Conservation (phyloP, 148 eudicot genomes). For the Cornus suecica region DNA sequence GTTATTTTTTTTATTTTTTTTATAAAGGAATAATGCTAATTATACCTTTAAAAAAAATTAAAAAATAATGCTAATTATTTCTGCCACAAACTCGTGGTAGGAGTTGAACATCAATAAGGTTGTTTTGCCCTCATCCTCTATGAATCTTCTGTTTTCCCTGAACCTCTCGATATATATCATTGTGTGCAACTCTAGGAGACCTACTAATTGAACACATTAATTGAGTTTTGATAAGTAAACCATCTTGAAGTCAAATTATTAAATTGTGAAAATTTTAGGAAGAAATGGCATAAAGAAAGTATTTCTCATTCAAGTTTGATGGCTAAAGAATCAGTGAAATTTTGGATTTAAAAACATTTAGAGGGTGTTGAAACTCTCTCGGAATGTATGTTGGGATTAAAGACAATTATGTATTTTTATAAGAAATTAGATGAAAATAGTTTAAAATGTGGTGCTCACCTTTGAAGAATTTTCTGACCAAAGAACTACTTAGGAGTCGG, state of each 20-base stretch:
- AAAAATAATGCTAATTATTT: no score
- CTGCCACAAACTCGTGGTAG: background rate
- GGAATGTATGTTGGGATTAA: background rate
- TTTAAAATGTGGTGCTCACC: no score
- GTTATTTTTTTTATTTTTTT: no score
- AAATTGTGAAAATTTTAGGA: background rate
- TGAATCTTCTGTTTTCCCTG: no score
- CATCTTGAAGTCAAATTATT: background rate
- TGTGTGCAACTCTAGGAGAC: background rate
- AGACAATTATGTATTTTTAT: background rate
- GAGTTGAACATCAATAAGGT: no score
- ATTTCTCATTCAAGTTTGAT: background rate
- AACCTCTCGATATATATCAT: no score
- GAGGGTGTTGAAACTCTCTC: background rate
- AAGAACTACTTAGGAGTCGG: background rate
- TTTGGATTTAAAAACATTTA: no score
- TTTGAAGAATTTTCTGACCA: background rate
- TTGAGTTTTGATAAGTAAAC: background rate
- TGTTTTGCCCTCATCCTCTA: no score
- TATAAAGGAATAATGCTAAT: no score
- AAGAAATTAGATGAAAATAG: no score
- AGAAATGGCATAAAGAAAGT: background rate
- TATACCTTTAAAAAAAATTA: no score
- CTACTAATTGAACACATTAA: background rate
- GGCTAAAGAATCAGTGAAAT: background rate